These are phyloP conservation scores for bread wheat (Triticum aestivum) DNA, from an alignment of 176 grass and related monocot genomes.

Conservation along the genomic window IWGSC_CS_RefSeq_v2.1 NC_057807.1:626675980-626676479, in stretches of 20 bases:
- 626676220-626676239: conserved; percentile 61
- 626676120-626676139: conserved; percentile 48
- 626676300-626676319: conserved; percentile 51
- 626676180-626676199: neutral
- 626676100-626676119: conserved; percentile 73
- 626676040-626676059: conserved; percentile 57
- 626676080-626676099: conserved; percentile 83
- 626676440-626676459: neutral
- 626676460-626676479: conserved; percentile 56
- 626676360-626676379: conserved; percentile 45
- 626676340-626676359: conserved; percentile 22
- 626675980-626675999: neutral
- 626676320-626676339: conserved; percentile 42
- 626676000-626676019: conserved; percentile 94
- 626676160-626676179: neutral
- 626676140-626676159: neutral
- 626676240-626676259: conserved; percentile 62
- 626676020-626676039: conserved; percentile 83
- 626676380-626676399: conserved; percentile 33
- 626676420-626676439: neutral
- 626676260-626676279: neutral
- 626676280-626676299: conserved; percentile 15
- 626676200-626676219: conserved; percentile 60
- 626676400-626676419: neutral
- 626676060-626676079: conserved; percentile 62